Evolutionary conservation across 805 yeast species (phyloP), one percentile per base, ranked within the genome.

Genomic region (Candida manassasensis): DNA sequence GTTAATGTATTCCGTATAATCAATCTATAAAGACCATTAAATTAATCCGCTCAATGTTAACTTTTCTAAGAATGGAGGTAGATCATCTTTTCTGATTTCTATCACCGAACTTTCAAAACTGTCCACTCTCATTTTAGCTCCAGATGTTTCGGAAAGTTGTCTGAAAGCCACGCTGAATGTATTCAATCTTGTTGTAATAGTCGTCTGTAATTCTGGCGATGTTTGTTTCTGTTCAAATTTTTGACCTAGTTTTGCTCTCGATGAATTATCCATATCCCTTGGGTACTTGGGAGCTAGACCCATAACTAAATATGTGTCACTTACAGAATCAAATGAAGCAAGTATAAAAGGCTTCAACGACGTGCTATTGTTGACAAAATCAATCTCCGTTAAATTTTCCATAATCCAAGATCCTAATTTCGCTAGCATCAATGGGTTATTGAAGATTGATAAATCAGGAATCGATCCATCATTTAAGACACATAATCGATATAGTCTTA

Each of bases 91-190:
- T 40, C 86, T 64, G 28, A 93, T 80, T 61, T 93, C 97, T 29
- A 93, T 87, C 15, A 93, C 85, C 3, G 97, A 79, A 44, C 95
- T 84, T 55, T 93, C 97, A 60, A 93, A 93, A 51, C 95, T 87
- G 56, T 93, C 97, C 42, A 93, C 84, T 49, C 90, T 73, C 13
- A 88, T 88, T 47, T 84, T 79, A 3, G 97, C 96, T 27, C 88
- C 90, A 4, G 95, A 84, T 14, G 76, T 75, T 29, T 70, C 71
- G 1, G 97, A 93, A 18, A 89, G 85, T 44, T 81, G 83, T 56
- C 87, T 96, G 57, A 93, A 93, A 22, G 95, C 95, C 39, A 82
- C 76, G 30, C 96, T 89, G 53, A 93, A 93, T 6, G 86, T 81
- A 53, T 93, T 90, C 34, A 81, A 61, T 22, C 72, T 42, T n/a